phyloP scores from a whole-genome alignment of 2,329 filamentous ascomycete species.

The Fusarium fracticaudum region DNA sequence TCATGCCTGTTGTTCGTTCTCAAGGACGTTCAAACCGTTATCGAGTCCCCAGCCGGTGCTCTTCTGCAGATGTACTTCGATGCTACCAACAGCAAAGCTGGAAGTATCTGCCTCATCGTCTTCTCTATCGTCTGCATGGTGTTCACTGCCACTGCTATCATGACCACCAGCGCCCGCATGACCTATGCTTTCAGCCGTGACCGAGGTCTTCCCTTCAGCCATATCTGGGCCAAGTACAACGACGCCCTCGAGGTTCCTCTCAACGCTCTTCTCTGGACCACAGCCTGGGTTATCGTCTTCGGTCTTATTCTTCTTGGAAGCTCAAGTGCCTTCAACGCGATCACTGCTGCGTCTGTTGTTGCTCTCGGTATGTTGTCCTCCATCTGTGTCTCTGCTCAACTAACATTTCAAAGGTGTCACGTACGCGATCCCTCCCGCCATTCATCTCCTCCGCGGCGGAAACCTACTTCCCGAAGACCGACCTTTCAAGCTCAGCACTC shows the following conservation, averaged over 20 bases:
- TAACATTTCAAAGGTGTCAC: conserved; percentile 56
- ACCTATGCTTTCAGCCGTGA: conserved; percentile 73
- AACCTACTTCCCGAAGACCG: conserved; percentile 67
- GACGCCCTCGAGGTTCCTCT: conserved; percentile 70
- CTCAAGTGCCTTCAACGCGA: conserved; percentile 74
- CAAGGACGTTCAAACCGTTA: conserved; percentile 66
- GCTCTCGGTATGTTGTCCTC: conserved; percentile 58
- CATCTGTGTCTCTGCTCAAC: conserved; percentile 37
- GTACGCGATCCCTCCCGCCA: conserved; percentile 77
- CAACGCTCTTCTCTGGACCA: conserved; percentile 72
- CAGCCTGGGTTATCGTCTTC: conserved; percentile 71
- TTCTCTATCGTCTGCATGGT: conserved; percentile 73
- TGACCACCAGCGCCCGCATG: conserved; percentile 74
- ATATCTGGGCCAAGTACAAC: conserved; percentile 70
- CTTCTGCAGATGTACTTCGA: conserved; percentile 72
- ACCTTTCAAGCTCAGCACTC: conserved; percentile 50
- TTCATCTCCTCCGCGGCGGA: conserved; percentile 74
- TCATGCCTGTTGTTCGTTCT: conserved; percentile 72
- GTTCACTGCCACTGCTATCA: conserved; percentile 70
- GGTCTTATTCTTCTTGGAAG: conserved; percentile 77
- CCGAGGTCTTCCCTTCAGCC: conserved; percentile 72
- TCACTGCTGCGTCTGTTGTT: conserved; percentile 77
- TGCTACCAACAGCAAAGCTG: conserved; percentile 69
- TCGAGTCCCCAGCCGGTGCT: conserved; percentile 64
- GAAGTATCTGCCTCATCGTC: conserved; percentile 71